Percentiles rank a stretch among this genome's conserved stretches.
These are phyloP conservation scores for Metschnikowia reukaufii DNA, from an alignment of 805 yeast genomes.

Conservation along the genomic window DNA sequence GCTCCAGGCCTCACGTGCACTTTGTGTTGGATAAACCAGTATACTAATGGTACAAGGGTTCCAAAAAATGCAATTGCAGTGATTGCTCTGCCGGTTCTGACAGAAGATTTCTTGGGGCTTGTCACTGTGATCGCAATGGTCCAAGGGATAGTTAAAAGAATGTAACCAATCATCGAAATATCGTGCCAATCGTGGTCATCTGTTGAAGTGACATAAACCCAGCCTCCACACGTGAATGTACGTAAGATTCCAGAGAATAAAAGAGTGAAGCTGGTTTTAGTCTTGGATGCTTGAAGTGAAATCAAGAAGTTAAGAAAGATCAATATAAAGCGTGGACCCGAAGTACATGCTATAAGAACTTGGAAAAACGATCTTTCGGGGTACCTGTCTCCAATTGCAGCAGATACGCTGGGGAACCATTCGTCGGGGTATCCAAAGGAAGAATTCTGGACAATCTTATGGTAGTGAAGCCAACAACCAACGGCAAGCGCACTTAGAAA, in stretches of 20 bases:
- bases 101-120: conserved; percentile 44
- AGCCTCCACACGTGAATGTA: conserved; percentile 95
- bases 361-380: conserved; percentile 95
- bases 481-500: conserved; percentile 71
- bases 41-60: conserved; percentile 77
- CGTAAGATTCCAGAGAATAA: conserved; percentile 74
- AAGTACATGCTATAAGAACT: conserved; percentile 83
- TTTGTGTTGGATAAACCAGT: conserved; percentile 90
- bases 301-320: conserved; percentile 54
- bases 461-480: conserved; percentile 76
- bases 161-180: conserved; percentile 89
- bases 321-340: conserved; percentile 85
- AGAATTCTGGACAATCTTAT: conserved; percentile 85
- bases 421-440: conserved; percentile 92
- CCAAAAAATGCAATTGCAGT: conserved; percentile 66
- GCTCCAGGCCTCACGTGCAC: conserved; percentile 90
- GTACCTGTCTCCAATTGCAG: conserved; percentile 94
- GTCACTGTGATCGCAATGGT: conserved; percentile 58
- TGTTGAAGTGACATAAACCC: conserved; percentile 96
- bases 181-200: conserved; percentile 98
- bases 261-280: conserved; percentile 41
- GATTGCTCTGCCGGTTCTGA: conserved; percentile 50
- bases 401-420: conserved; percentile 98
- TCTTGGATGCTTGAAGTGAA: conserved; percentile 33
- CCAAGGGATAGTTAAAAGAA: conserved; percentile 91